phyloP scores from a whole-genome alignment of 805 yeast genomes.

The Komagataella pseudopastoris region DNA sequence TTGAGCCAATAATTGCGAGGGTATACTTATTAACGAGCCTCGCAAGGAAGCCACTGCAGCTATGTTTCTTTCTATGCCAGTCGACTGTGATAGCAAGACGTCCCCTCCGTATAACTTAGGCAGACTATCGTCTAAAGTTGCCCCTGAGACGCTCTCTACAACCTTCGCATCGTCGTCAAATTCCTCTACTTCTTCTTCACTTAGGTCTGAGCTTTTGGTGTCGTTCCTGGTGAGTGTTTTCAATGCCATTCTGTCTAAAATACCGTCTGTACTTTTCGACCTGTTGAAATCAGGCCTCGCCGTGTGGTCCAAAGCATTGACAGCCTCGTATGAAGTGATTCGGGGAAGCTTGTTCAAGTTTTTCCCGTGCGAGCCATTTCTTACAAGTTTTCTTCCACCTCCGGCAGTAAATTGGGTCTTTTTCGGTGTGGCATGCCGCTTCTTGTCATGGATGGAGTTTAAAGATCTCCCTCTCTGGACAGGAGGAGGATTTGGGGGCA shows the following conservation, averaged over 20 bases:
- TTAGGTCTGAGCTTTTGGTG: constrained; percentile 3
- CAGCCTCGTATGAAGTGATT: constrained; percentile 14
- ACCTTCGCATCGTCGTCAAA: constrained; percentile 22
- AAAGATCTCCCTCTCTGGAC: constrained; percentile 12
- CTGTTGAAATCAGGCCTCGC: constrained; percentile 15
- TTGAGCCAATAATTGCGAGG: neutral
- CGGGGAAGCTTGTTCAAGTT: constrained; percentile 17
- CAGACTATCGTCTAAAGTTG: neutral
- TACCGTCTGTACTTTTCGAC: constrained; percentile 20
- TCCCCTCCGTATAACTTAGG: constrained; percentile 12
- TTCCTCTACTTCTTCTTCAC: constrained; percentile 27
- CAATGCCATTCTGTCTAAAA: constrained; percentile 7
- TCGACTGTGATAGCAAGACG: constrained; percentile 14
- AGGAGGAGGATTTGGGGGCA: constrained; percentile 1
- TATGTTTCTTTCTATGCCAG: constrained; percentile 11
- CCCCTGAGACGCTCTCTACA: constrained; percentile 4
- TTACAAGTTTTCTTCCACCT: constrained; percentile 10
- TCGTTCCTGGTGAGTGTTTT: constrained; percentile 1
- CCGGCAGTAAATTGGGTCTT: constrained; percentile 18
- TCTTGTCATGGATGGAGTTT: constrained; percentile 13
- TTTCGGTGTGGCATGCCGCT: constrained; percentile 12
- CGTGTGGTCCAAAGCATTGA: neutral
- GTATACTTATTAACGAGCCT: neutral
- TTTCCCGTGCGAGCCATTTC: constrained; percentile 21
- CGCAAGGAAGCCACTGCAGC: neutral